These are phyloP conservation scores for Barbarea vulgaris DNA, from an alignment of 345 rosid species.

Conservation along the genomic window DNA sequence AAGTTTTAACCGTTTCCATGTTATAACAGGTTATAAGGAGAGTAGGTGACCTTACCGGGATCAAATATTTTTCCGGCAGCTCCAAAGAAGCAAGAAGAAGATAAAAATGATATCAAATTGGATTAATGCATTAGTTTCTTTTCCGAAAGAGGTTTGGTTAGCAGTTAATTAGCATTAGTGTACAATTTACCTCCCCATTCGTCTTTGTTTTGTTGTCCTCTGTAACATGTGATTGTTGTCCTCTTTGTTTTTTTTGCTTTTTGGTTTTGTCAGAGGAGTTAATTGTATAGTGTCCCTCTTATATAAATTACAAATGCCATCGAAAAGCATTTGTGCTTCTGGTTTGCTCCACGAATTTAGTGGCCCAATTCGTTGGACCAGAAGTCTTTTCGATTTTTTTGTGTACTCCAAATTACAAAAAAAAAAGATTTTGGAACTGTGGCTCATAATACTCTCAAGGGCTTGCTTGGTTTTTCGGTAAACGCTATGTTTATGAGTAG, in stretches of 20 bases:
- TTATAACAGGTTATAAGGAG: conserved; percentile 65
- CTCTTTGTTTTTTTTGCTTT: neutral
- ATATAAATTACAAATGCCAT: no score
- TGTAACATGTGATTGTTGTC: no score
- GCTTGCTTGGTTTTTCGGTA: no score
- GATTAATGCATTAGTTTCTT: conserved; percentile 38
- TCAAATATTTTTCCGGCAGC: conserved; percentile 87
- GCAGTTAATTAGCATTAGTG: conserved; percentile 17
- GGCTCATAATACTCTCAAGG: no score
- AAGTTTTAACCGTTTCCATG: neutral
- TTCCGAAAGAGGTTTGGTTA: conserved; percentile 17
- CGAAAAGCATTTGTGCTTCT: no score
- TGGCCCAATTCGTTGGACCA: no score
- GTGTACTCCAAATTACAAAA: no score
- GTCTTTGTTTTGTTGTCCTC: neutral
- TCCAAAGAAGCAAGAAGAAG: conserved; percentile 54
- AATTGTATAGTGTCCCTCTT: no score
- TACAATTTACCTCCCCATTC: conserved; percentile 12
- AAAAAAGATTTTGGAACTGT: no score
- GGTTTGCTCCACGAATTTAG: no score
- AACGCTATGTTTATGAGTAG: no score
- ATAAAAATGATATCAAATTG: conserved; percentile 36
- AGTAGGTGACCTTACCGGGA: conserved; percentile 80
- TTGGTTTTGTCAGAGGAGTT: conserved; percentile 26
- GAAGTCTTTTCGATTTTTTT: no score